Evolutionary conservation across 257 asterid species (phyloP), one percentile per base, ranked within the genome.

Genomic region (Solanum verrucosum): DNA sequence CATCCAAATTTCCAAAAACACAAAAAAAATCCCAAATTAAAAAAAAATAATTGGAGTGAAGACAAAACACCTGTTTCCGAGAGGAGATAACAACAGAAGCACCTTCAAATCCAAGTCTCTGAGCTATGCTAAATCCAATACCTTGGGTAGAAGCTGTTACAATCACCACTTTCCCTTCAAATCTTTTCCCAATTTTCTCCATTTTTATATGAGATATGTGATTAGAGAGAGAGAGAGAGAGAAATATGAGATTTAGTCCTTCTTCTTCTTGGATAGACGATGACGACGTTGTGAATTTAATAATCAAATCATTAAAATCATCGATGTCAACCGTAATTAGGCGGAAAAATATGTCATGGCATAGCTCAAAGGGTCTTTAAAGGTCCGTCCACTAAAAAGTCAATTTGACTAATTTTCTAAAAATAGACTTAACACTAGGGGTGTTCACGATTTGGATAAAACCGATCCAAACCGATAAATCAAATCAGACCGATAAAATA

Each of bases 61-160:
- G 63, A 79, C 14, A 8, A 4, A 52, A 2, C 70, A 95, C 99
- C 90, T 94, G 98, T 79, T 93, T 94, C 89, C 98, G 98, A 27
- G 99, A 97, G 89, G 98, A 97, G 92, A 97, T 93, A 82, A 97
- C 99, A 52, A 97, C 93, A 89, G 98, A 93, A 90, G 98, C 98
- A 84, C 99, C 98, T 92, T 97, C 99, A 42, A 92, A 87, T 88
- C 97, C 98, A 42, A 96, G 96, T 5, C 99, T 96, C 88, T 93
- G 95, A 23, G 99, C 98, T 74, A 95, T 95, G 88, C 88, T 92
- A 90, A 93, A 94, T 83, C 99, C 99, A 88, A 96, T 96, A 79
- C 98, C 98, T 91, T 95, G 98, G 59, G 99, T 95, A n/a, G 99
- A 96, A 90, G 98, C 98, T 25, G 99, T 95, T 49, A 96, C 94